phyloP scores from a whole-genome alignment of 768 basidiomycete species.

The Auricularia heimuer region DNA sequence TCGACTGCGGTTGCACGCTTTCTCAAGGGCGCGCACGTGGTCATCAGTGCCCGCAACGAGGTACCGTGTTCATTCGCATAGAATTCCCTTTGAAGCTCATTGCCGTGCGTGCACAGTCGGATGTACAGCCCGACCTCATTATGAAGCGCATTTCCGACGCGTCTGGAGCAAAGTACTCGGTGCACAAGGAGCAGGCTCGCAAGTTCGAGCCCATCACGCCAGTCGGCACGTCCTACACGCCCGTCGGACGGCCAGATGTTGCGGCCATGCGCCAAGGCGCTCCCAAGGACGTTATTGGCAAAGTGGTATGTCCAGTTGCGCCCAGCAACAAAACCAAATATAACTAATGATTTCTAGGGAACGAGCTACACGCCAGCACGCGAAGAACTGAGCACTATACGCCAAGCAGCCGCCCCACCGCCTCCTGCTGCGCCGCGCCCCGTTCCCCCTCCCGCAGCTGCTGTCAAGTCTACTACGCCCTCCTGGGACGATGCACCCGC shows the following conservation, averaged over 20 bases:
- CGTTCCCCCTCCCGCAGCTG: slow-evolving; percentile 31
- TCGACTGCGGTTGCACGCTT: slow-evolving; percentile 69
- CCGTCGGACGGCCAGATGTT: slow-evolving; percentile 68
- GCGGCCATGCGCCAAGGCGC: slow-evolving; percentile 13
- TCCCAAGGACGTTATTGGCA: slow-evolving; percentile 12
- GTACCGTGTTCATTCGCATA: slow-evolving; percentile 29
- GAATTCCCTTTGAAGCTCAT: background rate
- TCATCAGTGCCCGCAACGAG: slow-evolving; percentile 80
- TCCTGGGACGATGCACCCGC: slow-evolving; percentile 51
- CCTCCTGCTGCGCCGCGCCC: slow-evolving; percentile 32
- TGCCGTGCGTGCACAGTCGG: slow-evolving; percentile 38
- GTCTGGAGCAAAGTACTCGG: slow-evolving; percentile 83
- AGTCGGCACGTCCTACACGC: slow-evolving; percentile 66
- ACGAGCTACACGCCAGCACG: slow-evolving; percentile 16
- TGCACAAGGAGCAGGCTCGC: slow-evolving; percentile 67
- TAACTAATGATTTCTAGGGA: slow-evolving; percentile 12
- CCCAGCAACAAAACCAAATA: background rate
- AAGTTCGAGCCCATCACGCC: slow-evolving; percentile 73
- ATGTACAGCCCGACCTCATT: slow-evolving; percentile 70
- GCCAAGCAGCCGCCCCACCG: slow-evolving; percentile 22
- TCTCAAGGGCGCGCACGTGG: slow-evolving; percentile 76
- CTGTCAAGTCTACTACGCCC: slow-evolving; percentile 36
- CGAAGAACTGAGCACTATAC: slow-evolving; percentile 26
- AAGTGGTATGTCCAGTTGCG: slow-evolving; percentile 8
- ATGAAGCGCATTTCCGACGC: slow-evolving; percentile 82